A percentile compares a stretch with the other conserved stretches of the same genome.
These are phyloP conservation scores for Camelina laxa DNA, from an alignment of 345 rosid genomes.

Conservation along the genomic window DNA sequence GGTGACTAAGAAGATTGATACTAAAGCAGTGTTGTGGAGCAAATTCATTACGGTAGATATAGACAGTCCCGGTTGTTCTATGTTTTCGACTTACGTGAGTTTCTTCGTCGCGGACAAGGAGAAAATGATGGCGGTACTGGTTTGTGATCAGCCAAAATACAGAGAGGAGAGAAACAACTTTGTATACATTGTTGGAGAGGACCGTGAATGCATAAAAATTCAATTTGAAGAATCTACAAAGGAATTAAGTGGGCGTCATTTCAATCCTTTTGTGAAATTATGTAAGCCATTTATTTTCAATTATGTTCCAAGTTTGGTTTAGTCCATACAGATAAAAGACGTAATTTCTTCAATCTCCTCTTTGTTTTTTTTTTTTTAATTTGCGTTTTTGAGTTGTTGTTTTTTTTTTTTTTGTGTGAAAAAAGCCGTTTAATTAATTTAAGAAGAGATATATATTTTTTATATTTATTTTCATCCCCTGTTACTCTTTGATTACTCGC, in stretches of 20 bases:
- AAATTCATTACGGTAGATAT: neutral
- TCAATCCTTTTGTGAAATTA: neutral
- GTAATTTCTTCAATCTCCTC: neutral
- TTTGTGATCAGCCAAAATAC: neutral
- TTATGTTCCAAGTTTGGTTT: slow-evolving; percentile 32
- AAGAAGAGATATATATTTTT: neutral
- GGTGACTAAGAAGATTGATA: neutral
- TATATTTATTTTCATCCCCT: neutral
- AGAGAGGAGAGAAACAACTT: neutral
- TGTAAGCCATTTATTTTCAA: neutral
- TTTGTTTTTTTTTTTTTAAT: neutral
- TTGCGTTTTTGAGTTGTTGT: too few relatives aligned
- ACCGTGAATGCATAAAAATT: neutral
- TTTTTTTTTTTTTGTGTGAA: too few relatives aligned
- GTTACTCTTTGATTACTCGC: neutral
- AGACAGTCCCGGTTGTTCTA: neutral
- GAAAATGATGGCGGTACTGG: neutral
- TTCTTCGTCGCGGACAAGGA: neutral
- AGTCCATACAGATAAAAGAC: neutral
- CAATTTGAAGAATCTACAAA: neutral
- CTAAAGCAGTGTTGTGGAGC: neutral
- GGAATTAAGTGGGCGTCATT: too few relatives aligned
- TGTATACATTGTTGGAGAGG: slow-evolving; percentile 3
- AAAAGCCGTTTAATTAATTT: neutral
- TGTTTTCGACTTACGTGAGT: neutral